Evolutionary conservation across 1,139 yeast genomes (phyloP), one percentile per base, ranked within the genome.

Genomic region (Taphrina populina): DNA sequence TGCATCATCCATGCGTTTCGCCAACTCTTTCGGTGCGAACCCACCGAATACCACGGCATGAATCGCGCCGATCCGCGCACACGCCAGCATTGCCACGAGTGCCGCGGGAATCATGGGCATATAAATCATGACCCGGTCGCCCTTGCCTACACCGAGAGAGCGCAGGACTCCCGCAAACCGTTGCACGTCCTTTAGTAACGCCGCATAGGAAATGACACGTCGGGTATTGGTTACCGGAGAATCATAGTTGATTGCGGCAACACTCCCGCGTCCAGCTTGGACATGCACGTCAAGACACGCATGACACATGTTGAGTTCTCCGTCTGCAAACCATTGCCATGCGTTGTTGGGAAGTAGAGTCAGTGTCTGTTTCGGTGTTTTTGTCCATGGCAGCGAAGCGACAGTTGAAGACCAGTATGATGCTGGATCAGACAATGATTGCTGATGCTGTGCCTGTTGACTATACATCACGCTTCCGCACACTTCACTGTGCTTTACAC

Each of bases 101-200:
- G 54, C 54, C 36, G 37, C 54, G 5, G 54, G 54, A 15, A 49
- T 41, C 54, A 49, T 49, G 32, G 54, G 54, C 54, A 49, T 49
- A 27, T 49, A 49, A 20, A 49, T 49, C 54, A 49, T 49, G 27
- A 49, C 54, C 39, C 37, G 46, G 32, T 49, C 54, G 19, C 54
- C 54, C 24, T 49, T 49, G 3, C 32, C 37, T 6, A 49, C 46
- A 11, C 54, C 54, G n/a, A 37, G 43, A 3, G n/a, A 19, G 15
- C 24, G 5, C 35, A 49, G 26, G 13, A 41, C 54, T 5, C 35
- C 54, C 10, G 54, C 54, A 21, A 49, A 39, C 33, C 19, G 33
- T 33, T 49, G 45, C 7, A 49, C 54, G 8, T 36, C 11, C 15
- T 5, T 10, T 8, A 49, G 34, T n/a, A 49, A 15, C 13, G 20